Conservation (phyloP, 768 basidiomycete species). For the Cyathus striatus region DNA sequence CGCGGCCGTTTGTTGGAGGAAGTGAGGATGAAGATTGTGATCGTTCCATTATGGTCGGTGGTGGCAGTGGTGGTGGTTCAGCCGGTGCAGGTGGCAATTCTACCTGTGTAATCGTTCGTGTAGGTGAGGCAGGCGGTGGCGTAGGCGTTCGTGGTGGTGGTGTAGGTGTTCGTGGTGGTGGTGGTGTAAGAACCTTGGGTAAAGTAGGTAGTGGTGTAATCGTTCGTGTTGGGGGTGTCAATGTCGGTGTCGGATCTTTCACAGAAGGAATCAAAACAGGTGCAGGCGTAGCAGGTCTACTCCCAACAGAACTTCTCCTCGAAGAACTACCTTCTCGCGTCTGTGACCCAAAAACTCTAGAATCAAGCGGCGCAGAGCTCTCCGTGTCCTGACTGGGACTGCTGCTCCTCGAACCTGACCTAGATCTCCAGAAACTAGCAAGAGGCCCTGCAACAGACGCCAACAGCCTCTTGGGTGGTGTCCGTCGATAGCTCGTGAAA, state of each 20-base stretch:
- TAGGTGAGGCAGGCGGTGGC: too few species aligned
- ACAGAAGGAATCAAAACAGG: background rate
- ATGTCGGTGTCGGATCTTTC: background rate
- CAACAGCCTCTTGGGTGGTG: conserved; percentile 13
- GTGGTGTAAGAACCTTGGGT: too few species aligned
- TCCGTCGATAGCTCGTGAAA: conserved; percentile 20
- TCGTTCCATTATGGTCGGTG: too few species aligned
- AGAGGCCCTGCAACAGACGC: conserved; percentile 13
- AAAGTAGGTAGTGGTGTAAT: too few species aligned
- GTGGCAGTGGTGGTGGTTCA: too few species aligned
- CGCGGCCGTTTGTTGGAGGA: conserved; percentile 19
- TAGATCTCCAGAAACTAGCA: conserved; percentile 12
- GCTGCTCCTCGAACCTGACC: conserved; percentile 3
- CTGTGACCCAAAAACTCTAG: background rate
- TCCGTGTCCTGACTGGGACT: background rate
- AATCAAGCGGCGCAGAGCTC: conserved; percentile 8
- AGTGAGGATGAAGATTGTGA: too few species aligned
- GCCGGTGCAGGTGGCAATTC: too few species aligned
- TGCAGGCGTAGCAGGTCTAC: background rate
- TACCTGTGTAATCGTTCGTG: too few species aligned
- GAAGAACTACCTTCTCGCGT: background rate
- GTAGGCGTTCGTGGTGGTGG: too few species aligned
- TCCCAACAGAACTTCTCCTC: background rate
- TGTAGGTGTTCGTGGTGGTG: too few species aligned
- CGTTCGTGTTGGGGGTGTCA: background rate